phyloP scores from a whole-genome alignment of 2,329 filamentous ascomycete genomes.

The Phyllachora maydis region DNA sequence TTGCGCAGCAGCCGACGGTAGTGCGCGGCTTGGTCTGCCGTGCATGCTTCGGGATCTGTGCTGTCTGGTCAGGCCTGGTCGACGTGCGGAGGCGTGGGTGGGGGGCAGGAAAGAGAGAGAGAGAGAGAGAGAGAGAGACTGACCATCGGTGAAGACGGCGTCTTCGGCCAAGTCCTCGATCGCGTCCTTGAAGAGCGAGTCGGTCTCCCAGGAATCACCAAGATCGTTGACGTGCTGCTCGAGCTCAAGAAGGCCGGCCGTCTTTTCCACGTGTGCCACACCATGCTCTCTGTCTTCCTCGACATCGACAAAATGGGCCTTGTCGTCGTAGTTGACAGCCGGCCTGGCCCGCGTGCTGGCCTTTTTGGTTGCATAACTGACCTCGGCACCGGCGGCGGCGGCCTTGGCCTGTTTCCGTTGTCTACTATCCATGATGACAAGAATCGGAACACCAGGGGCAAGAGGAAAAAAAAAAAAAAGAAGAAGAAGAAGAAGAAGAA shows the following conservation, averaged over 20 bases:
- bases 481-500: constrained; percentile 1
- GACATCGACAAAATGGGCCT: constrained; percentile 6
- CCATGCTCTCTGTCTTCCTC: constrained; percentile 14
- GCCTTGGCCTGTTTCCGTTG: no score
- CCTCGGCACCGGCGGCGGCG: no score
- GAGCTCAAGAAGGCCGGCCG: constrained; percentile 16
- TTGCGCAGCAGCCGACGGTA: constrained; percentile 53
- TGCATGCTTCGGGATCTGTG: constrained; percentile 35
- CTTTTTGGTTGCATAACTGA: no score
- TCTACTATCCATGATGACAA: no score
- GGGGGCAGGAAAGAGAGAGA: constrained; percentile 2
- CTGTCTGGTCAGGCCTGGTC: no score
- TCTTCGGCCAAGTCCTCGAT: constrained; percentile 36
- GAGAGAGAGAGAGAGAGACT: constrained; percentile 7
- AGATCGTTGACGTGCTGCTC: constrained; percentile 30
- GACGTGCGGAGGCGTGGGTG: no score
- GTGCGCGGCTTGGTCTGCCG: constrained; percentile 44
- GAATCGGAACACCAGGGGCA: no score
- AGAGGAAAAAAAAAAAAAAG: constrained; percentile 2
- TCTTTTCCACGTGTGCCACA: constrained; percentile 5
- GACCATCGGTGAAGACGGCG: constrained; percentile 22
- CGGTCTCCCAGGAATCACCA: constrained; percentile 37
- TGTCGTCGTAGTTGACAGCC: constrained; percentile 13
- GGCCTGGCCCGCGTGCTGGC: constrained; percentile 8
- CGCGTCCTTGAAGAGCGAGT: constrained; percentile 42